These are phyloP conservation scores for Cladorrhinum sp. DNA, from an alignment of 2,329 filamentous ascomycete genomes.

Conservation along the genomic window DNA sequence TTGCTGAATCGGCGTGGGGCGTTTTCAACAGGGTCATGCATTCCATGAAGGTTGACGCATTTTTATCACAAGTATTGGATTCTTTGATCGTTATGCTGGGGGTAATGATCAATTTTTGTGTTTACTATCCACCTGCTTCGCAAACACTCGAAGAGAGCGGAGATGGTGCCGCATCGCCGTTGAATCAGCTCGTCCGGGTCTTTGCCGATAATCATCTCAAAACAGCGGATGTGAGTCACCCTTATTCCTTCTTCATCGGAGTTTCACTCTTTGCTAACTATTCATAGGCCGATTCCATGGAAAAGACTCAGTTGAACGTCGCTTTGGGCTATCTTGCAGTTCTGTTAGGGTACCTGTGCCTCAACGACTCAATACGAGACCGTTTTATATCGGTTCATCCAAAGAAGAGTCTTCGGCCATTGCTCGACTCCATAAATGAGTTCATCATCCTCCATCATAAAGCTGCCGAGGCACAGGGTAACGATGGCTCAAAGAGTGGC, in stretches of 20 bases:
- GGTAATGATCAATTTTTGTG: constrained; percentile 81
- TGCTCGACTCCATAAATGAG: constrained; percentile 53
- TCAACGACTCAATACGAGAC: constrained; percentile 47
- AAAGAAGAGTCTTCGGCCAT: constrained; percentile 42
- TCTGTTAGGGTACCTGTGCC: constrained; percentile 75
- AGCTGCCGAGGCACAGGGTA: constrained; percentile 40
- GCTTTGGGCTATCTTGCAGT: constrained; percentile 84
- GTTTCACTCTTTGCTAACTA: neutral
- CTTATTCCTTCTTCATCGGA: neutral
- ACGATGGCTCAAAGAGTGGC: constrained; percentile 33
- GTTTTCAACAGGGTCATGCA: constrained; percentile 48
- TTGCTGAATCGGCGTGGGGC: constrained; percentile 50
- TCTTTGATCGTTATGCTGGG: constrained; percentile 75
- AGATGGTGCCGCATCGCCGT: constrained; percentile 39
- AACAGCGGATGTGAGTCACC: constrained; percentile 61
- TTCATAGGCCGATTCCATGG: constrained; percentile 61
- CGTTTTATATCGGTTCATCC: constrained; percentile 42
- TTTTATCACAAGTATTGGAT: constrained; percentile 56
- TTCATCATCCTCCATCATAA: constrained; percentile 53
- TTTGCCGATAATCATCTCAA: constrained; percentile 67
- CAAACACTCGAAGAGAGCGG: constrained; percentile 42
- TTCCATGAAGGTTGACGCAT: constrained; percentile 47
- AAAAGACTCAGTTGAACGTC: constrained; percentile 77
- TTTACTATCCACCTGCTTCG: constrained; percentile 66
- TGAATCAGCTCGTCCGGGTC: constrained; percentile 59